phyloP scores from a whole-genome alignment of 495 filamentous ascomycete species.

The Penicillium paxilli region DNA sequence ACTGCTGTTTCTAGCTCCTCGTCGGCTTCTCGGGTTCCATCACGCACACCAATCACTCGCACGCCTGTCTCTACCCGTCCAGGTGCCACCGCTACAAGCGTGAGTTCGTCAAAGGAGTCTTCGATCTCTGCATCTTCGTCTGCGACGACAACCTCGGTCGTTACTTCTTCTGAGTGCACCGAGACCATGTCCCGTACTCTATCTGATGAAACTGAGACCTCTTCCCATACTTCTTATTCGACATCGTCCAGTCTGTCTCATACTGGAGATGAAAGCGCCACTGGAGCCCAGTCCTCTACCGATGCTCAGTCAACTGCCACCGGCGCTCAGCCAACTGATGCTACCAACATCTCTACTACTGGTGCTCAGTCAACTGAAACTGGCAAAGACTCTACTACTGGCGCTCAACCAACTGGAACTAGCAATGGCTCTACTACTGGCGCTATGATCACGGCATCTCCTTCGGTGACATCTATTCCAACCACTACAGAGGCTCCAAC shows the following conservation, averaged over 20 bases:
- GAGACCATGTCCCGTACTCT: not conserved
- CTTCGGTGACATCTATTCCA: slow-evolving; percentile 42
- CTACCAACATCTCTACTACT: too few relatives aligned
- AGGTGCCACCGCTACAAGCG: not conserved
- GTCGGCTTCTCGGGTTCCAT: not conserved
- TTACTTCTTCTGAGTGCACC: not conserved
- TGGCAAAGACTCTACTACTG: not conserved
- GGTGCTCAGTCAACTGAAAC: not conserved
- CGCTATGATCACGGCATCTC: slow-evolving; percentile 39
- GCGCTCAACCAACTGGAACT: not conserved
- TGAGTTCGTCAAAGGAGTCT: not conserved
- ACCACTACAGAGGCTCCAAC: slow-evolving; percentile 24
- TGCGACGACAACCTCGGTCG: not conserved
- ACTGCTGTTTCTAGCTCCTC: not conserved
- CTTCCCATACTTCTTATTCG: too few relatives aligned
- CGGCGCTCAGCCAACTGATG: too few relatives aligned
- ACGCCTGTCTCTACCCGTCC: not conserved
- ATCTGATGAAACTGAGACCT: too few relatives aligned
- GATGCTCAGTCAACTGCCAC: not conserved
- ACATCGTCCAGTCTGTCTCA: not conserved
- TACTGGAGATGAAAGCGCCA: not conserved
- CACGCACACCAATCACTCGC: not conserved
- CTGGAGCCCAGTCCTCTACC: not conserved
- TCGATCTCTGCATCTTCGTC: not conserved
- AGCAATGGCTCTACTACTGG: slow-evolving; percentile 1